These are phyloP conservation scores for Hysterium pulicare DNA, from an alignment of 2,329 filamentous ascomycete genomes.

Conservation along the genomic window DNA sequence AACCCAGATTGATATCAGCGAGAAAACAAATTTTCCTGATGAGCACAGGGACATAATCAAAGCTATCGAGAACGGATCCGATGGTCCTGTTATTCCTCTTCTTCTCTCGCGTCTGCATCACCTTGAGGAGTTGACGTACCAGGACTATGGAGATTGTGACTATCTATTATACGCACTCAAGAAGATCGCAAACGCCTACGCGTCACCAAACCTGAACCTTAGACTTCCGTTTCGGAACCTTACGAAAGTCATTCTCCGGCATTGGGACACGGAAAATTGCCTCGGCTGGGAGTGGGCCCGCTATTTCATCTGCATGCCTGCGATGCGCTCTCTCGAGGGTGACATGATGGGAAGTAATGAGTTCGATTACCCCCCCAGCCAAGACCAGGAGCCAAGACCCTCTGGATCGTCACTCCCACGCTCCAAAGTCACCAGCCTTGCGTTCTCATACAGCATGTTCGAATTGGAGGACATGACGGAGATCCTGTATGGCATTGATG, in stretches of 20 bases:
- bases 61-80: neutral
- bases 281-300: neutral
- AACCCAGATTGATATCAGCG: too few relatives aligned
- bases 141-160: neutral
- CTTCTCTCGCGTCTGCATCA: neutral
- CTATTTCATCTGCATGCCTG: neutral
- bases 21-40: too few relatives aligned
- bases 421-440: neutral
- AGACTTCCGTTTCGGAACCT: neutral
- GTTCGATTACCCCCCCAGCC: too few relatives aligned
- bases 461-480: neutral
- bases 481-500: neutral
- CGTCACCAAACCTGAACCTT: neutral
- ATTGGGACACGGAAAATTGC: neutral
- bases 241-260: neutral
- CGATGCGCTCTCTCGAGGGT: neutral
- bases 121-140: neutral
- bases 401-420: neutral
- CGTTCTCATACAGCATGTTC: neutral
- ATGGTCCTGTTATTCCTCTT: neutral
- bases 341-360: neutral
- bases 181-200: neutral
- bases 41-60: neutral
- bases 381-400: too few relatives aligned
- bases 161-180: neutral